Base-by-base conservation (phyloP, 495 filamentous ascomycete genomes). In the Podospora anserina region DNA sequence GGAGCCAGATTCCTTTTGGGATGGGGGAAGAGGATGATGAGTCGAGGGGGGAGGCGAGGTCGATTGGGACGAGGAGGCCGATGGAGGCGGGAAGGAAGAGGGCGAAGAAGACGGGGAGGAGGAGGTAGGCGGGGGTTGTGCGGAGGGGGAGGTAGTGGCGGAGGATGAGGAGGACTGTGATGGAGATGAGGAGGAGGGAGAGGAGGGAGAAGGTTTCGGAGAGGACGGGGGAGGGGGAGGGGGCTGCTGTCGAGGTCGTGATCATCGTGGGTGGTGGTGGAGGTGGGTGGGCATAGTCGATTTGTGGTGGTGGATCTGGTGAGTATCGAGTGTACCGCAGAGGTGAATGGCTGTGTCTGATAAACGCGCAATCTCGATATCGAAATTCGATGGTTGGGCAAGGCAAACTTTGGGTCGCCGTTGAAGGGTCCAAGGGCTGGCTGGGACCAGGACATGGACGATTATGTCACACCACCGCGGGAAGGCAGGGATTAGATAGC, bases 11-110 rank as follows among this genome's bases (percentile, higher is more conserved):
- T 34, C 87, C 87, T 69, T 87, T 88, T 26, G 88, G 85, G 84
- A 86, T 18, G 80, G 49, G n/a, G 68, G 90, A 5, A 0, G n/a
- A 89, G 80, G 49, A 18, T 67, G 90, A 5, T 2, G n/a, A 89
- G 70, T 93, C 88, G 54, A 88, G 86, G 19, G 90, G 88, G 2
- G 93, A 97, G 3, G 95, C 92, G 69, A 99, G 87, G 80, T 99
- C 95, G 72, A 99, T 97, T 4, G 95, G 95, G 0, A 99, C 93
- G 23, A 99, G 85, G 20, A 99, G 83, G n/a, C 97, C 89, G 71
- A 97, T 94, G 77, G 91, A 94, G 64, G 92, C 91, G 15, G 95
- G 96, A 23, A 99, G 89, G 62, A 92, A 92, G 76, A 99, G 84
- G 34, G 93, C 92, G 71, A 99, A 90, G 78, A 99, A 98, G 65